These are phyloP conservation scores for Candida taoyuanica DNA, from an alignment of 805 yeast species.

Conservation along the genomic window DNA sequence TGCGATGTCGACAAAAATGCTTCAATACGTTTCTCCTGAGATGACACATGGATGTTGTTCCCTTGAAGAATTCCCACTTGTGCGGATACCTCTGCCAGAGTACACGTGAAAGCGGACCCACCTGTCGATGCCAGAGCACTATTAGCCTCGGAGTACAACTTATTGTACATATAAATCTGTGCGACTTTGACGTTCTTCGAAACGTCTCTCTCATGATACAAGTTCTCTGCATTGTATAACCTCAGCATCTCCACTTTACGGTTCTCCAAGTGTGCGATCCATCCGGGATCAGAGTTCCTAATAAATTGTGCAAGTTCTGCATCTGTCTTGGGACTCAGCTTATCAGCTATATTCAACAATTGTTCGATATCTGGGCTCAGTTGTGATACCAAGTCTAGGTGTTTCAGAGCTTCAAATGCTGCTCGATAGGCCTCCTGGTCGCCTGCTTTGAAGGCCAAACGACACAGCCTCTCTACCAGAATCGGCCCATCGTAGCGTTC, in stretches of 20 bases:
- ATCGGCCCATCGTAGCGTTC: constrained; percentile 17
- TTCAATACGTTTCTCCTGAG: constrained; percentile 26
- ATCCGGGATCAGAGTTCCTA: constrained; percentile 2
- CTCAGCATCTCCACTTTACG: constrained; percentile 7
- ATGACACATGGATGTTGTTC: constrained; percentile 8
- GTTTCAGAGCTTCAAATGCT: constrained; percentile 18
- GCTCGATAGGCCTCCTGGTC: constrained; percentile 9
- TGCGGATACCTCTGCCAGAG: constrained; percentile 18
- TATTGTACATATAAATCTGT: constrained; percentile 14
- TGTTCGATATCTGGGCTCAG: constrained; percentile 19
- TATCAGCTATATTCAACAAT: constrained; percentile 7
- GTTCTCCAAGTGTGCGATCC: constrained; percentile 1
- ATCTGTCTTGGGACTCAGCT: constrained; percentile 2
- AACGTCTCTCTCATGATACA: constrained; percentile 23
- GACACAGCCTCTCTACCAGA: constrained; percentile 19
- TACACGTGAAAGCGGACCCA: constrained; percentile 16
- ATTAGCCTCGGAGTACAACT: constrained; percentile 22
- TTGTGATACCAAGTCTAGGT: constrained; percentile 13
- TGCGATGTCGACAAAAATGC: constrained; percentile 19
- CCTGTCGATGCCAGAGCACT: constrained; percentile 17
- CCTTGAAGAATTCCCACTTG: constrained; percentile 24
- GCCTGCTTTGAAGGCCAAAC: constrained; percentile 9
- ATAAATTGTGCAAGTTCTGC: not conserved
- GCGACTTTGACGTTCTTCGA: constrained; percentile 18
- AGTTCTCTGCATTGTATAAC: constrained; percentile 16